Conservation (phyloP, 1,284 basidiomycete species). For the Malassezia pachydermatis region DNA sequence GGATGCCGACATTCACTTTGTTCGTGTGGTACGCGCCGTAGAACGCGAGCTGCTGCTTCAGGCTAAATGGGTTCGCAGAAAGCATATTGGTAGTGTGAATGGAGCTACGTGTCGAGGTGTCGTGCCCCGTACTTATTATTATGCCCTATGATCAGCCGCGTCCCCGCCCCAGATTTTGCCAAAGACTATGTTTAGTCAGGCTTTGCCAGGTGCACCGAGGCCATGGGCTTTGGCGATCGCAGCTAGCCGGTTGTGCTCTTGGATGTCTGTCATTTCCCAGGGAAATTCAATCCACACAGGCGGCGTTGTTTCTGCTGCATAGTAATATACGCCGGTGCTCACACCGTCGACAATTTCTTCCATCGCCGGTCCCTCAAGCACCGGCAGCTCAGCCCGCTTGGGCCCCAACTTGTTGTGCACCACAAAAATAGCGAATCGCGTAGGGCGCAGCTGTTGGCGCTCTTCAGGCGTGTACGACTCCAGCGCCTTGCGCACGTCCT, state of each 20-base stretch:
- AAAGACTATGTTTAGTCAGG: slow-evolving; percentile 62
- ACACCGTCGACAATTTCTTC: slow-evolving; percentile 35
- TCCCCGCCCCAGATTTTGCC: slow-evolving; percentile 84
- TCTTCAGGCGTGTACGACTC: slow-evolving; percentile 31
- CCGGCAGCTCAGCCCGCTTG: slow-evolving; percentile 42
- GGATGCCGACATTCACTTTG: slow-evolving; percentile 34
- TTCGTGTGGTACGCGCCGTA: slow-evolving; percentile 42
- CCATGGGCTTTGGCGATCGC: slow-evolving; percentile 34
- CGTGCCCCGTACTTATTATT: not conserved
- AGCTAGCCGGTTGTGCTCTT: slow-evolving; percentile 46
- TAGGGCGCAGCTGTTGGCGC: slow-evolving; percentile 32
- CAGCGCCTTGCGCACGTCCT: slow-evolving; percentile 38
- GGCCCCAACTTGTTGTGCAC: slow-evolving; percentile 44
- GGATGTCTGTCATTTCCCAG: slow-evolving; percentile 45
- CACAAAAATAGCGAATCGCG: slow-evolving; percentile 47
- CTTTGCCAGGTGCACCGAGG: slow-evolving; percentile 13
- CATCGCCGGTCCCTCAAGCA: slow-evolving; percentile 23
- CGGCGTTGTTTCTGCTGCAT: slow-evolving; percentile 38
- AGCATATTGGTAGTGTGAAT: slow-evolving; percentile 17
- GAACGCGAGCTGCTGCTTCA: slow-evolving; percentile 34
- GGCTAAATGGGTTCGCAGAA: slow-evolving; percentile 28
- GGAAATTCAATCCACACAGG: slow-evolving; percentile 47
- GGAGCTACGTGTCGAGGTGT: not conserved
- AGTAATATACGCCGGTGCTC: slow-evolving; percentile 43
- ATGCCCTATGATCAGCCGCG: not conserved